Conservation (phyloP, 495 filamentous ascomycete species). For the Podospora sp. region DNA sequence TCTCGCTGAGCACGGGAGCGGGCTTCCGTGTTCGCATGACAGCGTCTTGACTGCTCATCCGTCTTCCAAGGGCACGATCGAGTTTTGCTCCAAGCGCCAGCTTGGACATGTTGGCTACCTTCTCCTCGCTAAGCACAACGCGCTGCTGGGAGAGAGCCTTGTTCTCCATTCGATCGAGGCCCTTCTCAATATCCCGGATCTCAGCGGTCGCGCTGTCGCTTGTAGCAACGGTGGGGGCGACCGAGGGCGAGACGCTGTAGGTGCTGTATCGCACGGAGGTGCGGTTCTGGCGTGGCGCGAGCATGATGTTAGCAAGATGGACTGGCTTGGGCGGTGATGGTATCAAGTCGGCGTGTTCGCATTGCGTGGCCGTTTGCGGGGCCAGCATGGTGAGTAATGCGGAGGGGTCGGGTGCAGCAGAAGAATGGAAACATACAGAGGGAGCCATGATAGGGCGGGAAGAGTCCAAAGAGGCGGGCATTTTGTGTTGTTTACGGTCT, state of each 20-base stretch:
- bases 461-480: slow-evolving; percentile 71
- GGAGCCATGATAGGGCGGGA: slow-evolving; percentile 76
- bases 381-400: slow-evolving; percentile 22
- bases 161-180: slow-evolving; percentile 89
- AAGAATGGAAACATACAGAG: slow-evolving; percentile 57
- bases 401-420: neutral
- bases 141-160: slow-evolving; percentile 82
- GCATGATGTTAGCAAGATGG: slow-evolving; percentile 11
- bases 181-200: slow-evolving; percentile 78
- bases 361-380: neutral
- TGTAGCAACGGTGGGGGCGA: slow-evolving; percentile 63
- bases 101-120: slow-evolving; percentile 84
- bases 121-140: slow-evolving; percentile 78
- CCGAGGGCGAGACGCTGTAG: slow-evolving; percentile 72
- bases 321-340: neutral
- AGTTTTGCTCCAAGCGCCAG: slow-evolving; percentile 91
- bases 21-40: slow-evolving; percentile 66
- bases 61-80: slow-evolving; percentile 83
- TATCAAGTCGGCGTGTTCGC: neutral
- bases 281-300: slow-evolving; percentile 50
- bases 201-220: slow-evolving; percentile 67
- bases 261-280: slow-evolving; percentile 80
- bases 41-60: slow-evolving; percentile 92
- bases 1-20: slow-evolving; percentile 38
- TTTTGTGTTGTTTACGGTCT: slow-evolving; percentile 39